Evolutionary conservation across 306 rosid species (phyloP).

Genomic region (Echinosophora koreensis): DNA sequence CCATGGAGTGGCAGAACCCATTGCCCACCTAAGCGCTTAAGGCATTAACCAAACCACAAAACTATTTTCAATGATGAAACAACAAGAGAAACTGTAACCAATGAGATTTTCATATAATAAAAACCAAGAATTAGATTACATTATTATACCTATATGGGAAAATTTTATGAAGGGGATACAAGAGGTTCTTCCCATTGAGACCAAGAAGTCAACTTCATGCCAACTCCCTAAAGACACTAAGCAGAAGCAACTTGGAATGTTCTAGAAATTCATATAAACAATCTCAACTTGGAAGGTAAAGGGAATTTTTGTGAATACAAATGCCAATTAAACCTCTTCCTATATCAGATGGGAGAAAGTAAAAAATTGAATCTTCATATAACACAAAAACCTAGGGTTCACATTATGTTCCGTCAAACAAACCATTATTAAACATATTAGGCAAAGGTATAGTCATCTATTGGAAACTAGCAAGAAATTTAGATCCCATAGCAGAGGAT

Average conservation of each 20-base stretch:
- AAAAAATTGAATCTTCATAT: neutral
- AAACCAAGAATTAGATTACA: neutral
- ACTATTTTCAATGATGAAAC: conserved; percentile 29
- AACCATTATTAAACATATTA: neutral
- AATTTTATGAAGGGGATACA: conserved; percentile 22
- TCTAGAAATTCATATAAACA: conserved; percentile 24
- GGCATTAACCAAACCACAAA: conserved; percentile 26
- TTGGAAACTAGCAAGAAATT: conserved; percentile 4
- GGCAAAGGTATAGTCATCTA: neutral
- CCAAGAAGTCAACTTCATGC: conserved; percentile 24
- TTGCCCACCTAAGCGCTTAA: conserved; percentile 12
- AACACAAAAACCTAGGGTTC: neutral
- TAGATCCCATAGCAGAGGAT: neutral
- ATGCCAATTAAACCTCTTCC: neutral
- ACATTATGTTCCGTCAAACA: neutral
- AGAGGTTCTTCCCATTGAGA: conserved; percentile 10
- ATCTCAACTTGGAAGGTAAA: neutral
- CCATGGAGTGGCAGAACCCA: neutral
- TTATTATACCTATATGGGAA: neutral
- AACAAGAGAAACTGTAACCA: conserved; percentile 5
- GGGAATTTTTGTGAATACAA: conserved; percentile 15
- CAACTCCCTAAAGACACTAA: conserved; percentile 1
- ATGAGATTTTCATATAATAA: neutral
- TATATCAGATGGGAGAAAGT: neutral
- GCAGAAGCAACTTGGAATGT: conserved; percentile 3